These are phyloP conservation scores for Suillus ampliporus DNA, from an alignment of 768 basidiomycete genomes.

Conservation along the genomic window DNA sequence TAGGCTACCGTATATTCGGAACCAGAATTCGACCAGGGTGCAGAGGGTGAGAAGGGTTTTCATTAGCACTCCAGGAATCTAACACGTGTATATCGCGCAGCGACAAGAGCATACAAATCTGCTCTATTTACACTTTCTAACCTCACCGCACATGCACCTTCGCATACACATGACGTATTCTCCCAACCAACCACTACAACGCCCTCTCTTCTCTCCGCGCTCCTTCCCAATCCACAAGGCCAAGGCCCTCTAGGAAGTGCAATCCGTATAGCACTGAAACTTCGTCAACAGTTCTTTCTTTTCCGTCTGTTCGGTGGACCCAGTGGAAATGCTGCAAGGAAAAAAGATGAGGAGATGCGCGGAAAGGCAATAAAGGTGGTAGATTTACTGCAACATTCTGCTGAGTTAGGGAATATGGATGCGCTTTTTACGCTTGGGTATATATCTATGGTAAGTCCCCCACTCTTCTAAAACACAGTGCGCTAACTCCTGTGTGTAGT, in stretches of 20 bases:
- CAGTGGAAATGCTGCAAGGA: conserved; percentile 48
- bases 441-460: conserved; percentile 65
- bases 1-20: conserved; percentile 18
- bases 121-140: conserved; percentile 71
- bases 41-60: conserved; percentile 51
- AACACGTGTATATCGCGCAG: conserved; percentile 40
- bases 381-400: conserved; percentile 80
- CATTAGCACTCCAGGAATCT: neutral
- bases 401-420: conserved; percentile 76
- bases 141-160: conserved; percentile 63
- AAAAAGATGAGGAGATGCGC: conserved; percentile 68
- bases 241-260: conserved; percentile 77
- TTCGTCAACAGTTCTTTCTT: conserved; percentile 64
- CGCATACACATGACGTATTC: conserved; percentile 58
- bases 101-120: conserved; percentile 76
- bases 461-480: neutral
- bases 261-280: conserved; percentile 67
- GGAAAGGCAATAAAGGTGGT: conserved; percentile 82
- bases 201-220: conserved; percentile 61
- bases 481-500: conserved; percentile 44
- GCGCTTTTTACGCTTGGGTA: conserved; percentile 72
- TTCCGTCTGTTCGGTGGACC: conserved; percentile 49
- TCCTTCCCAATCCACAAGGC: conserved; percentile 75
- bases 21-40: conserved; percentile 47
- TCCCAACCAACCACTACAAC: conserved; percentile 42